A percentile compares a stretch with the other conserved stretches of the same genome.
Evolutionary conservation across 2,329 filamentous ascomycete species (phyloP).

Genomic region (Dendryphion nanum): DNA sequence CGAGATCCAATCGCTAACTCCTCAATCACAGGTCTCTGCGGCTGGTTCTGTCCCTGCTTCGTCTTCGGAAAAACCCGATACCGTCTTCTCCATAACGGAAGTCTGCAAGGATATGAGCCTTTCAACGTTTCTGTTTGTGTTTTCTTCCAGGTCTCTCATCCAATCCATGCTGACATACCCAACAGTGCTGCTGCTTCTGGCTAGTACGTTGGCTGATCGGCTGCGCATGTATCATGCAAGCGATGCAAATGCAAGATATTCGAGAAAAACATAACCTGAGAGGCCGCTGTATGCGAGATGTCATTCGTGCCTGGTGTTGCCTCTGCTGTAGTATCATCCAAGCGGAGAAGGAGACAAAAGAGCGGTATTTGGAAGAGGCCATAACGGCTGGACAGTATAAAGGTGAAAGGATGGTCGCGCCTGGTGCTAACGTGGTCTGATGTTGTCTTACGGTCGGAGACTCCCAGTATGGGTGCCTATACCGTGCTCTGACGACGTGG

Average conservation of each 20-base stretch:
- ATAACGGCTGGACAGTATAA: conserved; percentile 10
- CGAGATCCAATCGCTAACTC: not conserved
- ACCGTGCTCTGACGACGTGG: no score
- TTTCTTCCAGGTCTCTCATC: not conserved
- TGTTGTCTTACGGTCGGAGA: no score
- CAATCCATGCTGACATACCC: conserved; percentile 1
- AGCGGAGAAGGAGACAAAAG: conserved; percentile 15
- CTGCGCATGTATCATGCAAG: conserved; percentile 13
- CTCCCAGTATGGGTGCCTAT: no score
- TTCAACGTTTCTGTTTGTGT: conserved; percentile 33
- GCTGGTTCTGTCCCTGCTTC: conserved; percentile 36
- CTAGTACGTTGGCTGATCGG: conserved; percentile 15
- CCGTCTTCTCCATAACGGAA: conserved; percentile 28
- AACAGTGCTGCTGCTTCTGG: conserved; percentile 20
- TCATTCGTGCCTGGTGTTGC: conserved; percentile 22
- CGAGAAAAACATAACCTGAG: conserved; percentile 22
- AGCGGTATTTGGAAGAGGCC: conserved; percentile 16
- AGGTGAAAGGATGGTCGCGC: conserved; percentile 8
- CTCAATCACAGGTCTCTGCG: conserved; percentile 28
- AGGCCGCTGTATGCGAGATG: conserved; percentile 18
- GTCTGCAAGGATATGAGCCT: conserved; percentile 30
- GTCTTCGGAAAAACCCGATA: conserved; percentile 39
- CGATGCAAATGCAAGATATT: conserved; percentile 23
- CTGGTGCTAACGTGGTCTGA: no score
- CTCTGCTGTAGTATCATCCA: conserved; percentile 22